A percentile compares a stretch with the other conserved stretches of the same genome.
Conservation (phyloP, 148 eudicot species). For the Arbutus unedo region DNA sequence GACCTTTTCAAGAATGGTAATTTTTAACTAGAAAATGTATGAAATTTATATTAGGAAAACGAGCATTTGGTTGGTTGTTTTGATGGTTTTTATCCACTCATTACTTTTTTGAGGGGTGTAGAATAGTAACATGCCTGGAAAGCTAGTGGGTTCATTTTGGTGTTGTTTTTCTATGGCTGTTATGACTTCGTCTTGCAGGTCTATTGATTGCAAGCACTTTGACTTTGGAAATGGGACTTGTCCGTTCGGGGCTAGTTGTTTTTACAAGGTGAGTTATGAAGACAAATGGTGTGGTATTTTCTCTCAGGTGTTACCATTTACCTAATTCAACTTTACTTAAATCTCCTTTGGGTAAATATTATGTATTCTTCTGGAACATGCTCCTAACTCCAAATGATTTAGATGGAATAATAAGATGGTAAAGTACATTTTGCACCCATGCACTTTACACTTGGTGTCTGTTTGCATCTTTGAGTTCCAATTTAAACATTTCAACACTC, state of each 20-base stretch:
- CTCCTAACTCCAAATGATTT: background rate
- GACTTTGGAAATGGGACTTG: slow-evolving; percentile 92
- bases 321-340: background rate
- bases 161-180: background rate
- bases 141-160: background rate
- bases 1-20: background rate
- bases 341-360: background rate
- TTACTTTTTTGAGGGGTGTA: background rate
- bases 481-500: no score
- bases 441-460: no score
- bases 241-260: slow-evolving; percentile 94
- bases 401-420: background rate
- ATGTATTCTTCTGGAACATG: background rate
- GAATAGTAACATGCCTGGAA: background rate
- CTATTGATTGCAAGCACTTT: slow-evolving; percentile 95
- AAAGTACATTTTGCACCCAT: no score
- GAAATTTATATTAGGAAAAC: background rate
- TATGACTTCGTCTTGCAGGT: slow-evolving; percentile 48
- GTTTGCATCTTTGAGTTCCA: no score
- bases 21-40: background rate
- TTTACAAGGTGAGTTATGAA: slow-evolving; percentile 64
- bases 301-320: background rate
- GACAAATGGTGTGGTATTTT: background rate
- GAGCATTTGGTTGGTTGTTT: background rate
- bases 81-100: background rate